phyloP scores from a whole-genome alignment of 148 eudicot genomes.

The Vaccinium myrtillus region DNA sequence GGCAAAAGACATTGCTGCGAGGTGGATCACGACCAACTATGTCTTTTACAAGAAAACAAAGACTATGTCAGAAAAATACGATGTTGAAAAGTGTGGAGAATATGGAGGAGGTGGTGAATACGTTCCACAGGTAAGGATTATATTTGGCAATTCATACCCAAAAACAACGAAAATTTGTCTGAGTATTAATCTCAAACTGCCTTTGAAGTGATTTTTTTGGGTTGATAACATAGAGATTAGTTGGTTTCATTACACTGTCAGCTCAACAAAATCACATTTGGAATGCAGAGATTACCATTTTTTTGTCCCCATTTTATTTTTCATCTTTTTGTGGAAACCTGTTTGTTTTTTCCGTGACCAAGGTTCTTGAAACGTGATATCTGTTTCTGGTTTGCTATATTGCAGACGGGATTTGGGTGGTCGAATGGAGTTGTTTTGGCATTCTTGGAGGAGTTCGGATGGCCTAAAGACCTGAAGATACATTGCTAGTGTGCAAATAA shows the following conservation, averaged over 20 bases:
- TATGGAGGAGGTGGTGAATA: conserved; percentile 92
- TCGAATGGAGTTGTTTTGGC: conserved; percentile 83
- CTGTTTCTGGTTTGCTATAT: conserved; percentile 11
- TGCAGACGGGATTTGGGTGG: conserved; percentile 85
- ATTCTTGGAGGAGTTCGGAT: conserved; percentile 86
- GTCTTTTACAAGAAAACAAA: conserved; percentile 62
- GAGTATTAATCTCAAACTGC: background rate
- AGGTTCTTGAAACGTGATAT: background rate
- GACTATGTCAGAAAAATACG: conserved; percentile 77
- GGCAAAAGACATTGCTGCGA: conserved; percentile 70
- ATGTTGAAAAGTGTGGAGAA: conserved; percentile 73
- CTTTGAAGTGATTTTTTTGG: background rate
- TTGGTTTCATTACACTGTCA: background rate
- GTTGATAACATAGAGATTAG: background rate
- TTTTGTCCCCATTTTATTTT: background rate
- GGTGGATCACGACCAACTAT: conserved; percentile 81
- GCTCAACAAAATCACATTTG: background rate
- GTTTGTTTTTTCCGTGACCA: background rate
- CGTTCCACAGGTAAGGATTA: conserved; percentile 61
- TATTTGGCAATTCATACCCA: background rate
- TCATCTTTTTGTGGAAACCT: background rate
- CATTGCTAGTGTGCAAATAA: conserved; percentile 26
- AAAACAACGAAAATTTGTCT: background rate
- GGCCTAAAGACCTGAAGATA: conserved; percentile 62
- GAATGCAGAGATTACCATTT: background rate